A percentile compares a stretch with the other conserved stretches of the same genome.
phyloP scores from a whole-genome alignment of 2,329 filamentous ascomycete species.

The Blumeria hordei region DNA sequence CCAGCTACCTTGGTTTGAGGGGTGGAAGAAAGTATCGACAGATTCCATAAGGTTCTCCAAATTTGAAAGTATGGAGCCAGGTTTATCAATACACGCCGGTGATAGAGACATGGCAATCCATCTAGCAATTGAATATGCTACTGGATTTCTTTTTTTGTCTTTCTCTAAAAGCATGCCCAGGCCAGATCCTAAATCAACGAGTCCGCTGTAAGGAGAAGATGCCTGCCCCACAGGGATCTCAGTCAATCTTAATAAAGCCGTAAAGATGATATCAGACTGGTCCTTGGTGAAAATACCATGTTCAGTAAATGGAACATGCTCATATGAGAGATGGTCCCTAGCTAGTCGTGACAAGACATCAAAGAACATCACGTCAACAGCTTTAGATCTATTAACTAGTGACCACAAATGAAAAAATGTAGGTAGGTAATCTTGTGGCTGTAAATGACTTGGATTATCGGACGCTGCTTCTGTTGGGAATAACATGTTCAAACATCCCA shows the following conservation, averaged over 20 bases:
- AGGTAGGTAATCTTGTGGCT: slow-evolving; percentile 70
- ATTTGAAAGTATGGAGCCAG: slow-evolving; percentile 58
- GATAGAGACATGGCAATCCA: slow-evolving; percentile 89
- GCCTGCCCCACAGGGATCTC: slow-evolving; percentile 95
- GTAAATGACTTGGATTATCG: slow-evolving; percentile 45
- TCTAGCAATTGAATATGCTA: slow-evolving; percentile 74
- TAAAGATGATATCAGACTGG: slow-evolving; percentile 83
- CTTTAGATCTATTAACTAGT: slow-evolving; percentile 68
- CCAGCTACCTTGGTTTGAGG: slow-evolving; percentile 85
- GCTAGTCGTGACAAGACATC: slow-evolving; percentile 76
- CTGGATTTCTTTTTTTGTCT: slow-evolving; percentile 79
- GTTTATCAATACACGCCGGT: slow-evolving; percentile 51
- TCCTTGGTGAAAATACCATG: slow-evolving; percentile 82
- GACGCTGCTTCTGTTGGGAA: slow-evolving; percentile 66
- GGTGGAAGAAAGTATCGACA: slow-evolving; percentile 95
- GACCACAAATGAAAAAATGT: slow-evolving; percentile 96
- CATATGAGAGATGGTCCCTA: slow-evolving; percentile 53
- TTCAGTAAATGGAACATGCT: slow-evolving; percentile 56
- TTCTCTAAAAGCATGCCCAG: slow-evolving; percentile 71
- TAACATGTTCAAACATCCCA: slow-evolving; percentile 64
- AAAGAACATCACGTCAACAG: slow-evolving; percentile 66
- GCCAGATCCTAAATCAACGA: slow-evolving; percentile 63
- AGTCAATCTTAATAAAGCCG: slow-evolving; percentile 63
- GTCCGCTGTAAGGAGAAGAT: slow-evolving; percentile 64
- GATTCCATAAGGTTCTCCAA: slow-evolving; percentile 84